These are phyloP conservation scores for Trichoderma asperellum DNA, from an alignment of 2,329 filamentous ascomycete genomes.

Conservation along the genomic window DNA sequence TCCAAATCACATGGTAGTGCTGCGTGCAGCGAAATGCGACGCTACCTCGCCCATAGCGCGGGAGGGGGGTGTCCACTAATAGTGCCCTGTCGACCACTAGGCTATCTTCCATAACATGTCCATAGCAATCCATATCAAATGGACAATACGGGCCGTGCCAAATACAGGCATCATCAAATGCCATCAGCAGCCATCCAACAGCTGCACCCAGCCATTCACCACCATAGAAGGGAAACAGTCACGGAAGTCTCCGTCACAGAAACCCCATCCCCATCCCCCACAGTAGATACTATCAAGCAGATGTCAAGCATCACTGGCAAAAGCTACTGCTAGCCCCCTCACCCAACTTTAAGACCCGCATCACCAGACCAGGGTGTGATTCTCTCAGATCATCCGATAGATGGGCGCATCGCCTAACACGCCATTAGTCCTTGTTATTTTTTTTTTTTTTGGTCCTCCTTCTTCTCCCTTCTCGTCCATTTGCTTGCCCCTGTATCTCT, in stretches of 20 bases:
- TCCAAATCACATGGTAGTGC: conserved; percentile 20
- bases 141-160: not conserved
- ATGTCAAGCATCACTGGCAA: not conserved
- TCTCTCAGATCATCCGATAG: conserved; percentile 19
- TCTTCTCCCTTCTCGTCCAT: not conserved
- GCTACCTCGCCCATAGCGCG: not conserved
- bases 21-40: conserved; percentile 19
- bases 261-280: not conserved
- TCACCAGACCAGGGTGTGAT: conserved; percentile 24
- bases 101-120: not conserved
- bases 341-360: not conserved
- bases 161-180: not conserved
- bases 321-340: not conserved
- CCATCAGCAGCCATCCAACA: not conserved
- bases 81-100: not conserved
- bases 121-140: no score
- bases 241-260: not conserved
- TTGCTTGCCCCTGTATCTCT: not conserved
- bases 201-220: not conserved
- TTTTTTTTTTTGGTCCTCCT: not conserved
- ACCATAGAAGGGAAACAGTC: not conserved
- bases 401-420: conserved; percentile 1
- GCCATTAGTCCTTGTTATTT: not conserved
- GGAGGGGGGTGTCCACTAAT: not conserved
- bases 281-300: not conserved